Evolutionary conservation across 805 yeast genomes (phyloP), one percentile per base, ranked within the genome.

Genomic region (Metschnikowia reukaufii): DNA sequence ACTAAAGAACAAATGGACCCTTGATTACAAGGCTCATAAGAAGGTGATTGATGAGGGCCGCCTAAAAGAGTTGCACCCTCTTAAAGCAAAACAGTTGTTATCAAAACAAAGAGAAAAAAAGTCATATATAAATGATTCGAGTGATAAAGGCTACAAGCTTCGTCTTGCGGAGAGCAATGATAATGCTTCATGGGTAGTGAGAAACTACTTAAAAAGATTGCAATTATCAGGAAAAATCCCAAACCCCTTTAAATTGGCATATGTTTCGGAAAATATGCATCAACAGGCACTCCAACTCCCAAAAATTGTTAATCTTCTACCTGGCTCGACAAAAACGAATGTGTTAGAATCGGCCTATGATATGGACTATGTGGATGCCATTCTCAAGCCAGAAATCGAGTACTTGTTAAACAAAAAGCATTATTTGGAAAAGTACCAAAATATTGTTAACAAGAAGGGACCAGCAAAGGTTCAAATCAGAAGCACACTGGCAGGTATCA

Each of bases 371-470:
- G 53, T 72, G 4, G 63, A 67, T 6, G 49, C 66, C 1, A 57
- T 72, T 2, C 25, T 70, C 23, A 62, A 62, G 42, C 73, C 73
- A 0, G 62, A 60, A 16, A 35, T 72, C 16, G 74, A 64, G 51
- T 62, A 60, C 49, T 64, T 63, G 37, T 55, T 71, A 36, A 71
- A 72, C 46, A 51, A 58, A 42, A 31, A 48, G 34, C 64, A 65
- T 29, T 54, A 51, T 37, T 43, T 67, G 29, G 55, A 58, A 3
- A 43, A 51, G n/a, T 46, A 63, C 17, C 48, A 47, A 12, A n/a
- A 43, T 1, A 52, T 52, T 1, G 62, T 70, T 7, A 60, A 61
- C 40, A 60, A 59, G 13, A 64, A 63, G 42, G 77, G 77, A 4
- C 76, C 77, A 2, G 61, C 40, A 27, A 55, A 60, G 37, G 73